Conservation (phyloP, 2,329 filamentous ascomycete species). For the Esteya vermicola region DNA sequence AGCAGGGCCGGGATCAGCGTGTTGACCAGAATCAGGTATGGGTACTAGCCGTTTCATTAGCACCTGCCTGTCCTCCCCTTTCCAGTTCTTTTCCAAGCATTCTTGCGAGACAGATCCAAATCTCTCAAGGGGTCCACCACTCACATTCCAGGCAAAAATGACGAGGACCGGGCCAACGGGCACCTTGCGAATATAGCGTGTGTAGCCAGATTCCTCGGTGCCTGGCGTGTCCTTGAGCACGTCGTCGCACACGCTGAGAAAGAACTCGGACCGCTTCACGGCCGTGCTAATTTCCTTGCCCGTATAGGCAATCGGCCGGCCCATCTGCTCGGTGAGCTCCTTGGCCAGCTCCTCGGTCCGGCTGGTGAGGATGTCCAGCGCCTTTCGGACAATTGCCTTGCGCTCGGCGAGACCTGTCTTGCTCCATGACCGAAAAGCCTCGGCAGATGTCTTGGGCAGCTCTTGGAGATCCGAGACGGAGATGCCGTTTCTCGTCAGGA, state of each 20-base stretch:
- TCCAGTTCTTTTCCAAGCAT: too few species aligned
- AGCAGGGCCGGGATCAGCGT: conserved; percentile 84
- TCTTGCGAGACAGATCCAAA: too few species aligned
- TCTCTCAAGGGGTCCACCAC: too few species aligned
- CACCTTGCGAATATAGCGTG: conserved; percentile 76
- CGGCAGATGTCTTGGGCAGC: conserved; percentile 57
- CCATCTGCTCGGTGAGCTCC: conserved; percentile 91
- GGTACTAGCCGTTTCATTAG: conserved; percentile 64
- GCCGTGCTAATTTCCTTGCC: conserved; percentile 75
- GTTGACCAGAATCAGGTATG: conserved; percentile 87
- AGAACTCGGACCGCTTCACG: conserved; percentile 70
- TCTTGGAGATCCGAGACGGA: conserved; percentile 54
- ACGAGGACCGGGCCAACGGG: conserved; percentile 79
- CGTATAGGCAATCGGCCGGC: conserved; percentile 77
- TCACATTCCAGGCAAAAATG: conserved; percentile 91
- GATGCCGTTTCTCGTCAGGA: conserved; percentile 65
- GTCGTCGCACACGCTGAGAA: conserved; percentile 71
- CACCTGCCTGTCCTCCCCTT: too few species aligned
- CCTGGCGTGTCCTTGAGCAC: conserved; percentile 68
- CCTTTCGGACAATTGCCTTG: conserved; percentile 68
- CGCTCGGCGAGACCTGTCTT: conserved; percentile 62
- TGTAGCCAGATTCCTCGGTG: conserved; percentile 76
- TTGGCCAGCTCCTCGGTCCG: conserved; percentile 68
- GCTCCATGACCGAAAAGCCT: conserved; percentile 64
- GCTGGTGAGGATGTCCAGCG: conserved; percentile 54